Evolutionary conservation across 495 filamentous ascomycete species (phyloP), one percentile per base, ranked within the genome.

Genomic region (Aspergillus nidulans): DNA sequence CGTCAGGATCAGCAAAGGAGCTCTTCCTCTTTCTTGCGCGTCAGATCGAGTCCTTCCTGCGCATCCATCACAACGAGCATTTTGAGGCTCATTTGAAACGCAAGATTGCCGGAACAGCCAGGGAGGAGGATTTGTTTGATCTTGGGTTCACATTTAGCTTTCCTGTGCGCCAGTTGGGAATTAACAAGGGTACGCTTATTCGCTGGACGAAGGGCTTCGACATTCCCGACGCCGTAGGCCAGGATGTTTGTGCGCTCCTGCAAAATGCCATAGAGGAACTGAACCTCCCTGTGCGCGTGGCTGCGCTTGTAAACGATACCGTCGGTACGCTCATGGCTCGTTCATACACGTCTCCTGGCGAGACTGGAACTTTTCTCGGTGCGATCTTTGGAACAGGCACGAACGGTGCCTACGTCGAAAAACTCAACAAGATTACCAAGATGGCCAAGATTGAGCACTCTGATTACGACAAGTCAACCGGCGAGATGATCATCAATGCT

Each of bases 171-270:
- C 94, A 98, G 63, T 74, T 85, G 55, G 91, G 91, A 20, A 94
- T 98, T 64, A 97, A 97, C 77, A 89, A 87, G 66, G 94, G 94
- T 39, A 89, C 84, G 36, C 75, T 97, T 32, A 90, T 96, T 68
- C 85, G 95, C 54, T 98, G 94, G 94, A 98, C 95, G 25, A 98
- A 98, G 77, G 95, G 94, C 32, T 98, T 96, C 67, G 89, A 97
- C 68, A 97, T 98, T 55, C 80, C 82, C 18, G 95, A 97, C 67
- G 86, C 92, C 0, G 71, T 98, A 53, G 94, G 94, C 32, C 88
- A 96, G 68, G 94, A 98, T 72, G 91, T 98, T 36, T 98, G 94
- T 61, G 83, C 82, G 39, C 77, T 97, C 25, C 80, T 98, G 25
- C 94, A 98, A 65, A 69, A 74, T n/a, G 94, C 96, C 67, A 91